Evolutionary conservation across 768 basidiomycete genomes (phyloP), one percentile per base, ranked within the genome.

Genomic region (Xerocomellus chrysenteron): DNA sequence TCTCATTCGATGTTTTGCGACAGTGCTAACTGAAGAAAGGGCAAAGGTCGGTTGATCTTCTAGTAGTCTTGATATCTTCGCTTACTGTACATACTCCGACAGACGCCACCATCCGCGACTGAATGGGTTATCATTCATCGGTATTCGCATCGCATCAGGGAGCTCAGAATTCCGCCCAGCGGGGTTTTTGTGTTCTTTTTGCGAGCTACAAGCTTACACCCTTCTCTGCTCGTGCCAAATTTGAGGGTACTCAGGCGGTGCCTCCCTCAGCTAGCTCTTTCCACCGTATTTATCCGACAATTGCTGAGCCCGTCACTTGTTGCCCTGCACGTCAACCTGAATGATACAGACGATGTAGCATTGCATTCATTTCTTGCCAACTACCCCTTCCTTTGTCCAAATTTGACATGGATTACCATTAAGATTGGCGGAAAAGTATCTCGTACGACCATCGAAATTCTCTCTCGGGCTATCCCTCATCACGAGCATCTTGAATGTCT

Each of bases 101-200:
- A 56, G 45, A 17, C 9, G 6, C 7, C 40, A 16, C 33, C 41
- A 24, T 56, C 46, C 16, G 5, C 35, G 12, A 0, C 21, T 14
- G 40, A 44, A 4, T 55, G 44, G 55, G 10, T 3, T 4, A 24
- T n/a, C 52, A 26, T 56, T 39, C 52, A 17, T 26, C 45, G 52
- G 5, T 54, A 54, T 39, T 54, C 50, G 3, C 21, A 54, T 45
- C 55, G 50, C 39, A 28, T 42, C 50, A 52, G 33, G 33, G 54
- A 52, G 5, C 49, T 55, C 40, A n/a, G 8, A 3, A n/a, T n/a
- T n/a, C n/a, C n/a, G n/a, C n/a, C n/a, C n/a, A n/a, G n/a, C n/a
- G n/a, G n/a, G n/a, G n/a, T n/a, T n/a, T n/a, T n/a, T n/a, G 9
- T 1, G 30, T 21, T 19, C 10, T 43, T 58, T 28, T 19, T 58